Evolutionary conservation across 345 rosid genomes (phyloP).

Genomic region (Eucalyptus curtisii): DNA sequence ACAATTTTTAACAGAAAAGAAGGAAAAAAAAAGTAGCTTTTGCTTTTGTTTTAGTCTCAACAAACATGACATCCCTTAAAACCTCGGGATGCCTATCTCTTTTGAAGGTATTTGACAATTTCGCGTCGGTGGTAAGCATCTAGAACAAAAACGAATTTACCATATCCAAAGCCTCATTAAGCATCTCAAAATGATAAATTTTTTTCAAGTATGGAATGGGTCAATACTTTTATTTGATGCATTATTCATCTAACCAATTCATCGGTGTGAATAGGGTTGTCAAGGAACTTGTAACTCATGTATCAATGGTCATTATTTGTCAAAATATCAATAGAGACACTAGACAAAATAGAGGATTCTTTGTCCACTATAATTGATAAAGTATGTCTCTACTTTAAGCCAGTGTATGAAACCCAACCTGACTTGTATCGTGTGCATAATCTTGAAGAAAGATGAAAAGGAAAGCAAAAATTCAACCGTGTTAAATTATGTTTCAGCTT

Average conservation of each 20-base stretch:
- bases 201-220: background rate
- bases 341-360: accelerated
- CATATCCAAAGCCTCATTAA: background rate
- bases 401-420: background rate
- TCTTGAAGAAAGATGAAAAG: background rate
- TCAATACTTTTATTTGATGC: background rate
- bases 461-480: background rate
- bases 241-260: background rate
- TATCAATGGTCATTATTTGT: background rate
- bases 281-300: background rate
- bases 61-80: background rate
- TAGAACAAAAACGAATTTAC: background rate
- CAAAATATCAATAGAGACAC: background rate
- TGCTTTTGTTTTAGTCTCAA: background rate
- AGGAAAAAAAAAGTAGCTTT: background rate
- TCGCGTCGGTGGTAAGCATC: background rate
- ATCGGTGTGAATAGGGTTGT: background rate
- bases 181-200: background rate
- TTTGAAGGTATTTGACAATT: background rate
- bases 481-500: background rate
- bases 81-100: background rate
- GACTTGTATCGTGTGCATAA: background rate
- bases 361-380: background rate
- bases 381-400: accelerated
- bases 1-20: background rate